Evolutionary conservation across 371 early-diverging fungal species (phyloP), one percentile per base, ranked within the genome.

Genomic region (Rhizopus microsporus): DNA sequence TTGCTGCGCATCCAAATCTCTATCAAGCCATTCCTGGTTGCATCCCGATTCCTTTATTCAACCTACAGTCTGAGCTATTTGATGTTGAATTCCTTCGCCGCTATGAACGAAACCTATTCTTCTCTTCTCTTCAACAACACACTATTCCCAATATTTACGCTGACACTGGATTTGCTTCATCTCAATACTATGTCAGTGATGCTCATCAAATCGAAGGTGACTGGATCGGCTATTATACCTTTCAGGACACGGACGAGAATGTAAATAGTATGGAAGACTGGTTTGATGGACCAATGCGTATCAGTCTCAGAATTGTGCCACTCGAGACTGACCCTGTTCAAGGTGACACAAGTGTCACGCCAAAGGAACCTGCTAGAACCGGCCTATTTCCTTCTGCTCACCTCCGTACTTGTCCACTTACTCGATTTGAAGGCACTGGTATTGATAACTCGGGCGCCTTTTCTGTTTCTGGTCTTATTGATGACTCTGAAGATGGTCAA

Each of bases 221-320:
- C 46, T 78, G 78, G 78, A 66, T 78, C 48, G 78, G 78, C 3
- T 78, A 78, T 37, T 78, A 78, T 31, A 68, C 78, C 16, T 78
- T 75, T 23, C 55, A 71, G 50, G 77, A 77, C 39, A 56, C 61
- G 0, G 74, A 71, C 15, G 74, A 71, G 15, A 47, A 54, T 10
- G 64, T 33, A 31, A 6, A 53, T 13, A 37, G 30, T 2, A 56
- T 57, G 39, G 69, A 69, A 57, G 68, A 71, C 33, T 75, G 77
- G 77, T 70, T 77, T 49, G 77, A 77, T 54, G 77, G 77, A 3
- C 77, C 77, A 7, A 68, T 77, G 72, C 72, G 74, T 9, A 40
- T 77, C 30, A 66, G 68, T 6, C 56, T 77, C 7, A 69, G 72
- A 30, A 68, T 74, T 42, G 71, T 77, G 6, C 77, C 77, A 15